These are phyloP conservation scores for Dorcoceras hygrometricum DNA, from an alignment of 257 asterid species.

Conservation along the genomic window DNA sequence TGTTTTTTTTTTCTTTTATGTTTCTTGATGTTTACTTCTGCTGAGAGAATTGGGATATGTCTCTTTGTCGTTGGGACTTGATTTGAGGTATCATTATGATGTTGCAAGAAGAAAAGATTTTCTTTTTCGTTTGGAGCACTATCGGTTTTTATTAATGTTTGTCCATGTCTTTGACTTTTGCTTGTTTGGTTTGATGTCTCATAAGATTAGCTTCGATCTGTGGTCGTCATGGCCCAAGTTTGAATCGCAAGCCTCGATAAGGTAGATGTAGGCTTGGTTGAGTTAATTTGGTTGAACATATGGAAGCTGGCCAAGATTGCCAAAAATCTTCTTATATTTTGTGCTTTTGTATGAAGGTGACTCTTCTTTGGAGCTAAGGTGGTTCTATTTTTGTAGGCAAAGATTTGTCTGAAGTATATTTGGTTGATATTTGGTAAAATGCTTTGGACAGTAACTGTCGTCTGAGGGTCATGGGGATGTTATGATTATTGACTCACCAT, in stretches of 20 bases:
- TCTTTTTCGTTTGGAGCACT: background rate
- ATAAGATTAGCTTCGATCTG: background rate
- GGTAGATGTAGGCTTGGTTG: constrained; percentile 7
- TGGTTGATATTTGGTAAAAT: background rate
- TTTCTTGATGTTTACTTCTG: background rate
- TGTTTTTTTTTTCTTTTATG: background rate
- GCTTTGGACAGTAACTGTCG: background rate
- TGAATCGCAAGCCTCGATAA: background rate
- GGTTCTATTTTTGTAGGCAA: background rate
- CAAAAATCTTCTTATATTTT: constrained; percentile 5
- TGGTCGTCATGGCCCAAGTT: background rate
- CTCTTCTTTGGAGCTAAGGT: background rate
- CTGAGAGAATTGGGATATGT: background rate
- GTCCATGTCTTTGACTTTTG: background rate
- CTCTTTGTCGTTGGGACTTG: background rate
- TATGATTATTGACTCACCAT: too few species aligned
- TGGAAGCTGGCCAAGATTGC: background rate
- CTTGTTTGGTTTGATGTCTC: background rate
- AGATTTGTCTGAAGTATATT: background rate
- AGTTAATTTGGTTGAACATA: constrained; percentile 16
- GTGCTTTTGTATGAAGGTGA: background rate
- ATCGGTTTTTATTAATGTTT: background rate
- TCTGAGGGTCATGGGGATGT: background rate
- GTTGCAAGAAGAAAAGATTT: background rate
- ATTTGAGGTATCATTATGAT: constrained; percentile 1